A percentile compares a stretch with the other conserved stretches of the same genome.
These are phyloP conservation scores for Scenedesmus sp. DNA, from an alignment of 163 green algal genomes.

Conservation along the genomic window DNA sequence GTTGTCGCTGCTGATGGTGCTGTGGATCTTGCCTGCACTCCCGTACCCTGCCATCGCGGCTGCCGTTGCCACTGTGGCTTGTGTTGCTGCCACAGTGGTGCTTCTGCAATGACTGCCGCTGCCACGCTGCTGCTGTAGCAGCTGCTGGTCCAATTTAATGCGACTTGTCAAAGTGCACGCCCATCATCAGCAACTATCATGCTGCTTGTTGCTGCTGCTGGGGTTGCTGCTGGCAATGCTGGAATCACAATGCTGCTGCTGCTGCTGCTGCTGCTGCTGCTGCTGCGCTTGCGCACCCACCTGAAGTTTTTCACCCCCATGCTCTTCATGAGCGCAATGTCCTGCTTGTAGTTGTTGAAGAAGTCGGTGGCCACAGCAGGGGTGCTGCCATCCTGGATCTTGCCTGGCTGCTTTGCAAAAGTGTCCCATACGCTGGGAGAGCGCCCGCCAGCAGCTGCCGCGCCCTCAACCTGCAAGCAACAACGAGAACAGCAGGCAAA, in stretches of 20 bases:
- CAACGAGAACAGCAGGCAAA: background rate
- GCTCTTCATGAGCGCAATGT: conserved; percentile 74
- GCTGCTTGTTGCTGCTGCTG: background rate
- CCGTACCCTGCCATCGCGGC: no score
- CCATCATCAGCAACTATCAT: no score
- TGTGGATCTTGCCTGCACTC: no score
- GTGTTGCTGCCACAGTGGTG: no score
- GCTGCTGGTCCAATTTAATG: no score
- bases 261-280: conserved; percentile 9
- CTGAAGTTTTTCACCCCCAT: conserved; percentile 76
- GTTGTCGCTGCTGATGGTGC: no score
- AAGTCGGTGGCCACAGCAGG: conserved; percentile 69
- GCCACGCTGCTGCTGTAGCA: no score
- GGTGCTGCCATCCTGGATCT: conserved; percentile 63
- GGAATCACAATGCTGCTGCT: conserved; percentile 23
- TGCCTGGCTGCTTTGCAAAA: conserved; percentile 63
- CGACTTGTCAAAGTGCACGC: no score
- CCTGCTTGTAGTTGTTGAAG: conserved; percentile 73
- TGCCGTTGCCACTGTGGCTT: no score
- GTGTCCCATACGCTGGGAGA: conserved; percentile 69
- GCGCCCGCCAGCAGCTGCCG: conserved; percentile 52
- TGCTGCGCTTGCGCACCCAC: background rate
- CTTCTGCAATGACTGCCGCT: no score
- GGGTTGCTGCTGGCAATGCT: background rate
- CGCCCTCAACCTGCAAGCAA: conserved; percentile 62